Conservation (phyloP, 2,329 filamentous ascomycete species). For the Botrytis pseudocinerea region DNA sequence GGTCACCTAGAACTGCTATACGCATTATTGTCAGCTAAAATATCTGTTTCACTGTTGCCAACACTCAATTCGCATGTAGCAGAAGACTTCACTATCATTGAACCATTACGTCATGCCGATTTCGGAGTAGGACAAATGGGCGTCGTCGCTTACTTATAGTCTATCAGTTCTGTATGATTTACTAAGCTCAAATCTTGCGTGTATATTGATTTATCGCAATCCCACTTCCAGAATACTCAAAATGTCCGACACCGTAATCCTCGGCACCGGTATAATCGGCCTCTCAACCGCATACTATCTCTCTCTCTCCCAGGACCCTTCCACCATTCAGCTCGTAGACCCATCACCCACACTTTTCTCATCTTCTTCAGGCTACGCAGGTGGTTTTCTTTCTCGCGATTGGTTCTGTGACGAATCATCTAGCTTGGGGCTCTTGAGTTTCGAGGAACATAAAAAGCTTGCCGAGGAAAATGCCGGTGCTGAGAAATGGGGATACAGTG, state of each 20-base stretch:
- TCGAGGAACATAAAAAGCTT: conserved; percentile 56
- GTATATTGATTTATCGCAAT: background rate
- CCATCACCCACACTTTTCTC: conserved; percentile 62
- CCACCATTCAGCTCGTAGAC: conserved; percentile 59
- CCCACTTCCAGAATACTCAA: background rate
- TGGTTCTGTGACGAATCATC: conserved; percentile 47
- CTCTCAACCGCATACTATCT: conserved; percentile 73
- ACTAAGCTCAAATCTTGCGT: background rate
- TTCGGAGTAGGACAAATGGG: background rate
- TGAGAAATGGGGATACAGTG: conserved; percentile 55
- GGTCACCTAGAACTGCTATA: too few species aligned
- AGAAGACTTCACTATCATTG: background rate
- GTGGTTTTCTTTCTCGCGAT: conserved; percentile 59
- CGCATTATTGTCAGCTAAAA: background rate
- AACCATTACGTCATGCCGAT: conserved; percentile 3
- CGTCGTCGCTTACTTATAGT: background rate
- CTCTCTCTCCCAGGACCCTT: conserved; percentile 47
- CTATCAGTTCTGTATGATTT: background rate
- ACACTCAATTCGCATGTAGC: background rate
- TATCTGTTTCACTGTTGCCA: background rate
- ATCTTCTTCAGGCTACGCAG: conserved; percentile 73
- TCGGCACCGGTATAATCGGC: conserved; percentile 71
- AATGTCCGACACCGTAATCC: conserved; percentile 52
- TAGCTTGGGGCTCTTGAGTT: conserved; percentile 65
- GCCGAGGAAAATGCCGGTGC: conserved; percentile 29